phyloP scores from a whole-genome alignment of 225 moss, liverwort and hornwort species.

The Polytrichum formosum region DNA sequence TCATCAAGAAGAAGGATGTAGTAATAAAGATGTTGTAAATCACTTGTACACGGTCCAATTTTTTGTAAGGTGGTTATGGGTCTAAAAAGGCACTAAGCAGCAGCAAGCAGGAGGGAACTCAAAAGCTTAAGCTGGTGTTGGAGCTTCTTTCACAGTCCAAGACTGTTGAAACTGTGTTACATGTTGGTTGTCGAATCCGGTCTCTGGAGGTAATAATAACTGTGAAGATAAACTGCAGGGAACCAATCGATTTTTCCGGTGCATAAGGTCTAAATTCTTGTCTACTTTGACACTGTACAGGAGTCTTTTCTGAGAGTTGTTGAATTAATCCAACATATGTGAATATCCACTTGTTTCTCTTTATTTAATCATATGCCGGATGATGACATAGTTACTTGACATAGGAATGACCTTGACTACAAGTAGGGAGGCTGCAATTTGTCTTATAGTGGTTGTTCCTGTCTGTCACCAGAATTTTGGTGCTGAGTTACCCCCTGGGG shows the following conservation, averaged over 20 bases:
- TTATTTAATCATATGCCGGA: too few relatives aligned
- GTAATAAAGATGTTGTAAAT: slow-evolving; percentile 3
- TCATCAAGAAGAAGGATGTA: too few relatives aligned
- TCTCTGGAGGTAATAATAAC: slow-evolving; percentile 33
- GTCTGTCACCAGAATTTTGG: slow-evolving; percentile 27
- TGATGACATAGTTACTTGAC: too few relatives aligned
- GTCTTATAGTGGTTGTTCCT: slow-evolving; percentile 1
- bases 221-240: too few relatives aligned
- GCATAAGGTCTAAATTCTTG: too few relatives aligned
- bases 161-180: slow-evolving; percentile 58
- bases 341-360: too few relatives aligned
- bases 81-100: slow-evolving; percentile 41
- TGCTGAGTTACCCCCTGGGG: slow-evolving; percentile 43
- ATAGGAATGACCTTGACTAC: neutral
- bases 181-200: slow-evolving; percentile 56
- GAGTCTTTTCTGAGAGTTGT: too few relatives aligned
- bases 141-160: slow-evolving; percentile 56
- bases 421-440: slow-evolving; percentile 1
- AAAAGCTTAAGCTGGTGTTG: slow-evolving; percentile 59
- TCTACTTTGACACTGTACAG: too few relatives aligned
- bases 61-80: slow-evolving; percentile 30
- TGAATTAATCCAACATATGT: too few relatives aligned
- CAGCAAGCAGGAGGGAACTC: slow-evolving; percentile 43
- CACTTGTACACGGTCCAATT: slow-evolving; percentile 12
- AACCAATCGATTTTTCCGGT: too few relatives aligned